A percentile compares a stretch with the other conserved stretches of the same genome.
Evolutionary conservation across 768 basidiomycete genomes (phyloP).

Genomic region (Kwoniella bestiolae): DNA sequence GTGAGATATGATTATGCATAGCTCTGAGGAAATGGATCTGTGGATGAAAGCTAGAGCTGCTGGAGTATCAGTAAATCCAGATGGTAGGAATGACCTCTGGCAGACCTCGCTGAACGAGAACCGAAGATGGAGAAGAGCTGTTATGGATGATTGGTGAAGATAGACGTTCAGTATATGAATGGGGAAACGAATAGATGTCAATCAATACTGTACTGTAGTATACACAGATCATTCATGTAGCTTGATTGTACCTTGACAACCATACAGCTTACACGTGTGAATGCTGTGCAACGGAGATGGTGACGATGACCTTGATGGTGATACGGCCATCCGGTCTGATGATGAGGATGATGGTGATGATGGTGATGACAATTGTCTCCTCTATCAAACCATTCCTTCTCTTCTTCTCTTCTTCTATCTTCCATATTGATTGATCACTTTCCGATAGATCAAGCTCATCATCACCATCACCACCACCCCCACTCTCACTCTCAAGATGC

Average conservation of each 20-base stretch:
- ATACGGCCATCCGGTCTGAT: neutral
- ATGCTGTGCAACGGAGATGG: neutral
- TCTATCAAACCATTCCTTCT: neutral
- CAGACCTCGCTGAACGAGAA: neutral
- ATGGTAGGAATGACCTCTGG: slow-evolving; percentile 21
- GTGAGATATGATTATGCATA: neutral
- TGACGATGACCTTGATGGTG: neutral
- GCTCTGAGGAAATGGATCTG: slow-evolving; percentile 21
- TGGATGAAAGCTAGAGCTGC: slow-evolving; percentile 22
- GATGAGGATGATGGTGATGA: neutral
- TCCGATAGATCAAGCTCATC: too few species aligned
- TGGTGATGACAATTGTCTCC: neutral
- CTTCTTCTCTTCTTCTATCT: neutral
- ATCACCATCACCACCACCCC: too few species aligned
- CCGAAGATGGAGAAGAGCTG: slow-evolving; percentile 13
- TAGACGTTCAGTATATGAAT: neutral
- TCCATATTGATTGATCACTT: too few species aligned
- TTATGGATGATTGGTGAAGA: slow-evolving; percentile 21
- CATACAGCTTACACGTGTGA: neutral
- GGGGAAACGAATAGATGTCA: too few species aligned
- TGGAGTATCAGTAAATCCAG: slow-evolving; percentile 7
- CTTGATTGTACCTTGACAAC: neutral
- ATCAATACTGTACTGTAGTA: too few species aligned
- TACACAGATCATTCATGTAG: neutral
- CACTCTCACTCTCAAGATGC: neutral